Evolutionary conservation across 768 basidiomycete genomes (phyloP).

Genomic region (Mycena venus): DNA sequence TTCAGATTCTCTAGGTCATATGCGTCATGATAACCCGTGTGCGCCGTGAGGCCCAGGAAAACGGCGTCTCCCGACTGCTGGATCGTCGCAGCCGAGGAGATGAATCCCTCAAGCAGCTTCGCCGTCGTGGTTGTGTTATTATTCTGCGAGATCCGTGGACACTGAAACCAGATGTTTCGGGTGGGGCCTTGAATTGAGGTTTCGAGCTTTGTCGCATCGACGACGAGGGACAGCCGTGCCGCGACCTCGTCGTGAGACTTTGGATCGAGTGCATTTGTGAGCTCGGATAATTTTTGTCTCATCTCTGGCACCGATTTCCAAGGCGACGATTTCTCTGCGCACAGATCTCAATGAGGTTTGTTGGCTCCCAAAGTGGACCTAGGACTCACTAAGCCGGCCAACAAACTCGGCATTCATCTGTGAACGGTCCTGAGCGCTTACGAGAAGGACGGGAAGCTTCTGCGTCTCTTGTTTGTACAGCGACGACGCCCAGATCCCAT

Average conservation of each 20-base stretch:
- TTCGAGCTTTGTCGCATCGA: conserved; percentile 6
- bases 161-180: conserved; percentile 9
- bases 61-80: conserved; percentile 6
- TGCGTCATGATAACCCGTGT: background rate
- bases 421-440: background rate
- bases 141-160: background rate
- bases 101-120: background rate
- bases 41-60: conserved; percentile 8
- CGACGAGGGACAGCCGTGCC: conserved; percentile 1
- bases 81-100: conserved; percentile 2
- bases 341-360: conserved; percentile 4
- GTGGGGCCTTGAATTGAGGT: background rate
- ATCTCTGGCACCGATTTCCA: conserved; percentile 2
- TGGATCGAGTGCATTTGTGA: background rate
- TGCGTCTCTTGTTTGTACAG: background rate
- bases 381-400: background rate
- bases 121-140: background rate
- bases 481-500: conserved; percentile 2
- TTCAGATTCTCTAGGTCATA: conserved; percentile 11
- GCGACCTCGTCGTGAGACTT: conserved; percentile 6
- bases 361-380: background rate
- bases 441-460: no score
- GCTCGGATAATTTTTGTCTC: background rate
- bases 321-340: background rate
- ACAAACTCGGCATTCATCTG: background rate